Base-by-base conservation (phyloP, 73 alveolate species). In the Tetrahymena borealis region DNA sequence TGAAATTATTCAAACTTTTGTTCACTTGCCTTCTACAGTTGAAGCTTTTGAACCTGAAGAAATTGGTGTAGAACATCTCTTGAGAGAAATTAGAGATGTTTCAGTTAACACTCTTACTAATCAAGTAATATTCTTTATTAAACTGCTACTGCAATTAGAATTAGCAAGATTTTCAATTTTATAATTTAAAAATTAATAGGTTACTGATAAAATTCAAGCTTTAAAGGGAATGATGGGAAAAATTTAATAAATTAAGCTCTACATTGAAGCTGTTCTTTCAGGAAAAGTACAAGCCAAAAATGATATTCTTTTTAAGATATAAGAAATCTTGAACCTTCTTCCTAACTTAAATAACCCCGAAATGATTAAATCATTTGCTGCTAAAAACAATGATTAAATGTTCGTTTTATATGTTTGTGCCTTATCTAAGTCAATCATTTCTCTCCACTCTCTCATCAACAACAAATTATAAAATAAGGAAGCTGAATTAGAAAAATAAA, bases 41-140 rank as follows among this genome's bases (percentile, higher is more conserved):
- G 99, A 97, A 91, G 99, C 99, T 20, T 91, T 98, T 32, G 99
- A 98, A 94, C 99, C 99, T 8, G 99, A 99, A 91, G 99, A 99
- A 95, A 99, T 99, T 7, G 99, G 99, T 20, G 99, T 99, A 35
- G 99, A 99, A 96, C 99, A 98, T 94, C 95, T 99, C 90, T 96
- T 99, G 60, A 98, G 99, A 90, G 99, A 99, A 96, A 98, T 99
- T 94, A 98, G 98, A 94, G 98, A 98, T 94, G 98, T 97, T 11
- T 96, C 98, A 94, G 96, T 95, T 11, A 60, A 93, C 41, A 79
- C 95, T 38, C 90, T 93, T 38, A 79, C 93, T 11, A 92, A 91
- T n/a, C 78, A 79, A 32, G 93, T 78, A 8, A 85, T 60, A 28
- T 31, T 41, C 20, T 41, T 24, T 60, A n/a, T 24, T 13, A 5